Percentiles rank a stretch among this genome's conserved stretches.
These are phyloP conservation scores for Pseudozyma hubeiensis DNA, from an alignment of 1,284 basidiomycete genomes.

Conservation along the genomic window DNA sequence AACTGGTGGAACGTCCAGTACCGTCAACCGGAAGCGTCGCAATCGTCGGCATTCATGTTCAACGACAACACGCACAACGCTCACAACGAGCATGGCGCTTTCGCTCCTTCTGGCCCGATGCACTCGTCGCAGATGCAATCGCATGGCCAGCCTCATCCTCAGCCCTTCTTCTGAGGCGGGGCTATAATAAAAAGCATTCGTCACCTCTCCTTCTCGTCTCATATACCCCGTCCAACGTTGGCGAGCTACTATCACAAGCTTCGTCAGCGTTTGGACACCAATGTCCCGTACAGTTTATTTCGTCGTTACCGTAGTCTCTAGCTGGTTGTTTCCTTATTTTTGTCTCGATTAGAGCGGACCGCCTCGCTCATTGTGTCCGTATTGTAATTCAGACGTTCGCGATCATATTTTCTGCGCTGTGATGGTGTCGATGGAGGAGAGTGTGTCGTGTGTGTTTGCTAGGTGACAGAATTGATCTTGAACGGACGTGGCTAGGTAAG, in stretches of 20 bases:
- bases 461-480: no score
- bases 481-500: no score
- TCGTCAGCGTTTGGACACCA: neutral
- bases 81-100: slow-evolving; percentile 13
- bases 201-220: slow-evolving; percentile 10
- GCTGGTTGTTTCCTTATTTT: neutral
- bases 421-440: no score
- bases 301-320: neutral
- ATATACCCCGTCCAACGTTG: slow-evolving; percentile 16
- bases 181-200: neutral
- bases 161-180: slow-evolving; percentile 26
- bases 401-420: no score
- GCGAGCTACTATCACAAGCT: neutral
- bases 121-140: slow-evolving; percentile 17
- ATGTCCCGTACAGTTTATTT: no score
- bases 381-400: no score
- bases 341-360: neutral
- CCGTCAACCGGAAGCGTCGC: slow-evolving; percentile 28
- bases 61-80: slow-evolving; percentile 10
- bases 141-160: slow-evolving; percentile 14
- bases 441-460: no score
- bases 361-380: neutral
- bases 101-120: neutral
- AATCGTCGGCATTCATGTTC: slow-evolving; percentile 30
- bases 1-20: slow-evolving; percentile 49